Evolutionary conservation across 2,329 filamentous ascomycete species (phyloP), one percentile per base, ranked within the genome.

Genomic region (Alternaria novae-zelandiae): DNA sequence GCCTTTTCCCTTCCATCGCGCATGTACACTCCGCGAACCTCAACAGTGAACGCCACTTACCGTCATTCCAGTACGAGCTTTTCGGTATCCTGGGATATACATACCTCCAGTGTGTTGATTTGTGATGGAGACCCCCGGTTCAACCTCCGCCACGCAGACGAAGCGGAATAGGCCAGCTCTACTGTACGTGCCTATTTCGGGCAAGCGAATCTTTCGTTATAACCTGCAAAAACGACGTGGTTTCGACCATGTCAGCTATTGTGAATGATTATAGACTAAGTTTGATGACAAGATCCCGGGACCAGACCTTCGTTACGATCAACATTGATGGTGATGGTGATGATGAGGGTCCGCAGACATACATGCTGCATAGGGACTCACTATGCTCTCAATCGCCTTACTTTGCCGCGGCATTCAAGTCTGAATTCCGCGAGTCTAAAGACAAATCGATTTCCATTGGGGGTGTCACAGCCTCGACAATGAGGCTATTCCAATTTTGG

Each of bases 351-450:
- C 20, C 20, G 41, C 43, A 45, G 44, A 46, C 1, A 46, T 23
- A 15, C 20, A 3, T 46, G 21, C 20, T 46, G 8, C 20, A 23
- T 1, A 46, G 44, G 3, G 44, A 12, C 0, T 2, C 2, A 1
- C 44, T 46, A 25, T 23, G 20, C 20, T 23, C 44, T 46, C 2
- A 10, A 0, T 46, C 44, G 4, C 7, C 44, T 23, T 46, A 23
- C 0, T 46, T 46, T 23, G 44, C 20, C 0, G 44, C 0, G 0
- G 44, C 44, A 2, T 46, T 46, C 1, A 12, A 23, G 2, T 0
- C 0, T 0, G 13, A 3, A 0, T 15, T 46, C 4, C 13, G 20
- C 2, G 44, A 46, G 1, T 13, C 44, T n/a, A 4, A 15, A 23
- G 44, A 46, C 12, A 46, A 2, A 46, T 46, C 20, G 0, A 44